Evolutionary conservation across 495 filamentous ascomycete genomes (phyloP).

Genomic region (Trichoderma virens): DNA sequence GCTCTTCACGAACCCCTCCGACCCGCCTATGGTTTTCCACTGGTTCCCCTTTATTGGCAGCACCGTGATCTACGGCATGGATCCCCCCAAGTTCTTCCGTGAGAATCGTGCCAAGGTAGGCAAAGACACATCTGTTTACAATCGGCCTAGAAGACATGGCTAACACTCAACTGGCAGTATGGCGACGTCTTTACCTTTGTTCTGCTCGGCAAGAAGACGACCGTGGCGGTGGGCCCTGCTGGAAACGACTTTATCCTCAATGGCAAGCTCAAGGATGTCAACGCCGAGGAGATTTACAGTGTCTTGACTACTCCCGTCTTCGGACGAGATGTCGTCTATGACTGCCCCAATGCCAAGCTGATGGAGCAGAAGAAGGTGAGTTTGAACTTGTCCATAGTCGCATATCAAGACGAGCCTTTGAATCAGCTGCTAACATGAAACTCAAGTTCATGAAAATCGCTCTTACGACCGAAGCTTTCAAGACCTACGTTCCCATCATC

Average conservation of each 20-base stretch:
- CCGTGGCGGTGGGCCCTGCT: slow-evolving; percentile 65
- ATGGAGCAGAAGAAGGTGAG: slow-evolving; percentile 48
- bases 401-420: not conserved
- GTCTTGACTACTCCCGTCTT: slow-evolving; percentile 81
- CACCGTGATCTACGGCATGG: slow-evolving; percentile 74
- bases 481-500: slow-evolving; percentile 71
- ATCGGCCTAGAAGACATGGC: not conserved
- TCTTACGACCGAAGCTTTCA: slow-evolving; percentile 67
- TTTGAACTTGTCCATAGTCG: not conserved
- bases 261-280: slow-evolving; percentile 72
- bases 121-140: slow-evolving; percentile 7
- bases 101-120: slow-evolving; percentile 31
- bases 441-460: slow-evolving; percentile 76
- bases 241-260: slow-evolving; percentile 87
- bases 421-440: slow-evolving; percentile 2
- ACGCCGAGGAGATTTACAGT: slow-evolving; percentile 75
- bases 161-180: slow-evolving; percentile 39
- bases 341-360: slow-evolving; percentile 77
- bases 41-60: slow-evolving; percentile 75
- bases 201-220: slow-evolving; percentile 66
- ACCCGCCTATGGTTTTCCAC: slow-evolving; percentile 77
- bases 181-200: slow-evolving; percentile 76
- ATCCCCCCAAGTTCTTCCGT: slow-evolving; percentile 72
- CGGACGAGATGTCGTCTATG: slow-evolving; percentile 78
- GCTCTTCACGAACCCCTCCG: slow-evolving; percentile 60